Evolutionary conservation across 225 moss, liverwort and hornwort genomes (phyloP).

Genomic region (Lunularia cruciata): DNA sequence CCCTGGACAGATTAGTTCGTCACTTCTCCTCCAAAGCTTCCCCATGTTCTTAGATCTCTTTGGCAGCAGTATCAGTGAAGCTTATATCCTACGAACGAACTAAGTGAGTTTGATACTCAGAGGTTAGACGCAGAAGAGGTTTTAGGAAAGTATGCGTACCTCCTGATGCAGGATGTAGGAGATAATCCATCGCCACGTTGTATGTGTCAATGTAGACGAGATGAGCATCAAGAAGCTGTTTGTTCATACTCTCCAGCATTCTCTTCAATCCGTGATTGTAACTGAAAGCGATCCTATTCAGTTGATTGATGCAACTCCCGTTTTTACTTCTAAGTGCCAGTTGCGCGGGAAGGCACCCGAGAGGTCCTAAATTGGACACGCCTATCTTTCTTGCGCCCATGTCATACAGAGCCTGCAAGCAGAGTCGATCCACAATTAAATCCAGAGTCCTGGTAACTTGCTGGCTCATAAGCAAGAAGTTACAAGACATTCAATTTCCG

Average conservation of each 20-base stretch:
- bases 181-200: constrained; percentile 11
- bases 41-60: too few relatives aligned
- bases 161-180: background rate
- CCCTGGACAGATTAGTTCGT: too few relatives aligned
- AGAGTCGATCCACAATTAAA: background rate
- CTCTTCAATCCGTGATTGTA: constrained; percentile 52
- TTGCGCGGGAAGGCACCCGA: constrained; percentile 59
- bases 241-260: constrained; percentile 31
- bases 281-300: constrained; percentile 33
- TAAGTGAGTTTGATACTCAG: too few relatives aligned
- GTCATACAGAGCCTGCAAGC: constrained; percentile 46
- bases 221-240: constrained; percentile 36
- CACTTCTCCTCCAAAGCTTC: too few relatives aligned
- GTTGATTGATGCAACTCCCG: constrained; percentile 44
- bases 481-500: too few relatives aligned
- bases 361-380: constrained; percentile 54
- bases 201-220: constrained; percentile 41
- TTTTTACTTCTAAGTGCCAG: constrained; percentile 33
- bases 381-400: constrained; percentile 54
- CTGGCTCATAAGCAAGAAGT: too few relatives aligned
- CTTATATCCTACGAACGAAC: too few relatives aligned
- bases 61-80: too few relatives aligned
- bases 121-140: too few relatives aligned
- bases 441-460: background rate
- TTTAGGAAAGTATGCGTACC: background rate